Conservation (phyloP, 2,329 filamentous ascomycete genomes). For the Cercospora citrullina region DNA sequence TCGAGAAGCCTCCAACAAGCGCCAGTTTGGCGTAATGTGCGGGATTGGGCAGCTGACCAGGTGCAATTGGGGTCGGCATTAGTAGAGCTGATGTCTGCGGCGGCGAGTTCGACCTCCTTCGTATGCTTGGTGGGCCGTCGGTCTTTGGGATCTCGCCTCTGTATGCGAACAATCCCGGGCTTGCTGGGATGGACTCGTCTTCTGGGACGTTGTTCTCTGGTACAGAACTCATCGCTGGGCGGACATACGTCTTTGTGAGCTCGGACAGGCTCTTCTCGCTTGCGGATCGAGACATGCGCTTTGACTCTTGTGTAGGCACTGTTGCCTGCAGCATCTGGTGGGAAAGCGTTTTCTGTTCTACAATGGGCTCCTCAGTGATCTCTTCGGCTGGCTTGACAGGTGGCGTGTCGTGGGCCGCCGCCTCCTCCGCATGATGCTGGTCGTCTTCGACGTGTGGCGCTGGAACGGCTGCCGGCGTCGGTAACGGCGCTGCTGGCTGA, state of each 20-base stretch:
- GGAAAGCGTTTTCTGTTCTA: neutral
- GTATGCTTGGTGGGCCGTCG: constrained; percentile 19
- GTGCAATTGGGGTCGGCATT: neutral
- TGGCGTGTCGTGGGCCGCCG: neutral
- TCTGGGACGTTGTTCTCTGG: constrained; percentile 30
- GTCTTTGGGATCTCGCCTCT: constrained; percentile 31
- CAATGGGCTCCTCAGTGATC: neutral
- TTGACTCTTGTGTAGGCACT: neutral
- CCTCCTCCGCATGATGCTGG: neutral
- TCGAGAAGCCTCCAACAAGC: constrained; percentile 17
- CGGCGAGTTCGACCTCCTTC: constrained; percentile 16
- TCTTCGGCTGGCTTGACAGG: neutral
- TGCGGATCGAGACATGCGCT: constrained; percentile 14
- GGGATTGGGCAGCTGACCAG: constrained; percentile 3
- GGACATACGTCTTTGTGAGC: constrained; percentile 26
- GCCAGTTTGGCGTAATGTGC: constrained; percentile 9
- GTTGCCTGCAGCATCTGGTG: neutral
- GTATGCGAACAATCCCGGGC: constrained; percentile 29
- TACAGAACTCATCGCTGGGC: constrained; percentile 31
- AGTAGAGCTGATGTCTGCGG: neutral
- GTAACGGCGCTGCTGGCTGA: neutral
- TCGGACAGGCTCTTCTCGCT: constrained; percentile 30
- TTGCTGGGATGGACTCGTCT: constrained; percentile 18
- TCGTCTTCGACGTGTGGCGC: neutral
- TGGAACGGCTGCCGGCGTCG: neutral